Base-by-base conservation (phyloP, 805 yeast species). In the Cyberlindnera veronae region DNA sequence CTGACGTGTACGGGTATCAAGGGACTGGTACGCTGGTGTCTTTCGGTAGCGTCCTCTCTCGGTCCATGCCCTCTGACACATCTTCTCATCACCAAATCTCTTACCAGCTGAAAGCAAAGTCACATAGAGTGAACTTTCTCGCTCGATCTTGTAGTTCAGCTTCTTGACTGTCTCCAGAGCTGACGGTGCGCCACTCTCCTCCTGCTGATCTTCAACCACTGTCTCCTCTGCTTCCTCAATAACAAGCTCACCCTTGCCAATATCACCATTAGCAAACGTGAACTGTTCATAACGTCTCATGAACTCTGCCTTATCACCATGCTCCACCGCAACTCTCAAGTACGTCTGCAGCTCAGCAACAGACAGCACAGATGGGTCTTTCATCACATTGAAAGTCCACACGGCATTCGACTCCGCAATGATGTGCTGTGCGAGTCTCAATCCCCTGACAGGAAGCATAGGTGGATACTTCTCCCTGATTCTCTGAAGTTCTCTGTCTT, bases 341-440 rank as follows among this genome's bases (percentile, higher is more conserved):
- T 69, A 81, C 5, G 79, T 64, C 26, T 76, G 72, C 13, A 80
- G 64, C 6, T 69, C 56, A 18, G 68, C 66, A 1, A 51, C 51
- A 22, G 64, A 69, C 10, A 84, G 60, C 20, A 66, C 60, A 0
- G 61, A 51, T 0, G 81, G 81, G 32, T 64, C 59, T 24, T 59
- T 54, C 16, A 72, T 58, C 18, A 77, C 44, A 12, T 77, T 63
- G 51, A 71, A 79, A 2, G 73, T 71, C 80, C 95, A 77, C 6
- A 91, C 42, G 0, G 97, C 97, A 44, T 77, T 71, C 0, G 91
- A 77, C 61, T 91, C 98, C 0, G 82, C 79, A 31, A 84, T 39
- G 1, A 86, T 62, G 45, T 78, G 72, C 17, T 66, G 55, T 12
- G 57, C 45, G 3, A 64, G 46, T 2, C 51, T 50, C 8, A 84